Base-by-base conservation (phyloP, 2,329 filamentous ascomycete species). In the Penicillium sp. region DNA sequence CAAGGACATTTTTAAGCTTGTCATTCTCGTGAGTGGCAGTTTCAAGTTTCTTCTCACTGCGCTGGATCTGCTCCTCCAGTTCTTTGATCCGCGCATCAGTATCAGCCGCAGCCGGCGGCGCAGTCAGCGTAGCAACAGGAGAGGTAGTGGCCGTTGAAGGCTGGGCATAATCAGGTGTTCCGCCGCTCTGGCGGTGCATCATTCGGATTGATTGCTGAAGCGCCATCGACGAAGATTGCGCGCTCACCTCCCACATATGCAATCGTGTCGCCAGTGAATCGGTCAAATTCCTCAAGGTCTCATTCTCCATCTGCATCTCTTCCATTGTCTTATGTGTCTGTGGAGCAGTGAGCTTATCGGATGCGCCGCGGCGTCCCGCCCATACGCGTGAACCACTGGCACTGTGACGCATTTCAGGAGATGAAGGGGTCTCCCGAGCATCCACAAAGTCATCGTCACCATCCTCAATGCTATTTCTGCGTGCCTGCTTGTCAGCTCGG, bases 161-260 rank as follows among this genome's bases (percentile, higher is more conserved):
- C 48, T 39, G 78, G 60, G 52, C 47, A n/a, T 67, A 57, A n/a
- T 70, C 67, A 3, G 68, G 61, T 1, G 67, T 68, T 2, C 66
- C 62, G 6, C 65, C 60, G 34, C 64, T 69, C 23, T 75, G 72
- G 40, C 75, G 73, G 38, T 78, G 75, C 52, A 81, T 73, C 56
- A 78, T 75, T 61, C 79, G 76, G 65, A 86, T 86, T 63, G 90
- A 96, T 70, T 97, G 91, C 15, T 92, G 90, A 34, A 97, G 82
- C 3, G 91, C 90, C 74, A 92, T 84, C 50, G 88, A 90, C 37
- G 89, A 92, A 60, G 87, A 91, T 74, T 97, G 94, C 0, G 91
- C 91, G 65, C 90, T 92, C 38, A 91, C 87, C 73, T 99, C 93
- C 76, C 96, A 99, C 59, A 91, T 88, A 65, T 94, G 89, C n/a